Conservation (phyloP, 2,329 filamentous ascomycete genomes). For the Mollisia scopiformis region DNA sequence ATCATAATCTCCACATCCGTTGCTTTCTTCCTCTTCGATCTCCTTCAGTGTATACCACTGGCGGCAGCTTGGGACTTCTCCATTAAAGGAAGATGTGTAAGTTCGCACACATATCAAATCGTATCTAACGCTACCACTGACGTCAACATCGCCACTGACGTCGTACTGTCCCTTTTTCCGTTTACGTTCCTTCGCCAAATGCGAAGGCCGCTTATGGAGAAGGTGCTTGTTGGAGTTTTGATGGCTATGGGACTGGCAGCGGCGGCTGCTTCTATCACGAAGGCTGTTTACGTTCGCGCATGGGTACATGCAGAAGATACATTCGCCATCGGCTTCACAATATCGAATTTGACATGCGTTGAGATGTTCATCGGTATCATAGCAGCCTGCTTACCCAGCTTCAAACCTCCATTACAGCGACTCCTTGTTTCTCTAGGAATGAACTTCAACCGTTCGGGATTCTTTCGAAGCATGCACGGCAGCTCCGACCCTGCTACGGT, state of each 20-base stretch:
- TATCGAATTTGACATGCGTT: conserved; percentile 1
- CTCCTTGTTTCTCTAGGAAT: no score
- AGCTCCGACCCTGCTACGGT: no score
- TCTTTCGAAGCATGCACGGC: no score
- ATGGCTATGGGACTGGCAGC: conserved; percentile 10
- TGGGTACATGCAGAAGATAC: not conserved
- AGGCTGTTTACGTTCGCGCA: not conserved
- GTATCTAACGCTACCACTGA: not conserved
- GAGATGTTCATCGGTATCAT: conserved; percentile 9
- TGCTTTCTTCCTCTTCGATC: not conserved
- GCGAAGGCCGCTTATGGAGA: conserved; percentile 4
- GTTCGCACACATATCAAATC: no score
- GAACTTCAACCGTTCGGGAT: no score
- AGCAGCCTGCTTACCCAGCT: conserved; percentile 4
- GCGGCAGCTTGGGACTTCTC: conserved; percentile 1
- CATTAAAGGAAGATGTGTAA: conserved; percentile 1
- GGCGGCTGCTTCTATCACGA: conserved; percentile 4
- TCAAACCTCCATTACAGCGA: conserved; percentile 1
- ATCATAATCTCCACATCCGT: no score
- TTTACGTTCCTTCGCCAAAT: conserved; percentile 8
- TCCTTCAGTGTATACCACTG: conserved; percentile 7
- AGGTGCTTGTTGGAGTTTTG: conserved; percentile 3
- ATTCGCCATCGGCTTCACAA: no score
- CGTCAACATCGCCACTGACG: conserved; percentile 9
- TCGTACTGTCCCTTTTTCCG: conserved; percentile 11